Evolutionary conservation across 1,139 yeast genomes (phyloP).

Genomic region (Entelexis paramagnoliae): DNA sequence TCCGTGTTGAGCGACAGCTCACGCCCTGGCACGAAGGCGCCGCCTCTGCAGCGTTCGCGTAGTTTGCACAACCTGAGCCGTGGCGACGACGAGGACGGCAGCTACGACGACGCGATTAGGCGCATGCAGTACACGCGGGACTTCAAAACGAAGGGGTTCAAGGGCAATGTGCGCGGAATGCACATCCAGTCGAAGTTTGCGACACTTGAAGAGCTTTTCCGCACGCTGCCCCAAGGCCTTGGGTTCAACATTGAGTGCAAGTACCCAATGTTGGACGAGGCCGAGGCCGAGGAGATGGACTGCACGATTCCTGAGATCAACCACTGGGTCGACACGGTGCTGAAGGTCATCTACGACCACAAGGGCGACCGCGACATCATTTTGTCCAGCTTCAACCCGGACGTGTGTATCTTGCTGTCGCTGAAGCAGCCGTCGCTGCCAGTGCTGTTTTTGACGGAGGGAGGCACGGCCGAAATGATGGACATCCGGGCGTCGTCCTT

Average conservation of each 20-base stretch:
- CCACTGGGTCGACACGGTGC: slow-evolving; percentile 68
- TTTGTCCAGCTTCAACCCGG: slow-evolving; percentile 92
- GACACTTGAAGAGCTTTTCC: slow-evolving; percentile 73
- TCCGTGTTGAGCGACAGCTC: background rate
- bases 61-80: slow-evolving; percentile 15
- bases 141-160: slow-evolving; percentile 75
- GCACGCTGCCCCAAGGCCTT: slow-evolving; percentile 66
- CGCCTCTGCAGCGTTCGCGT: slow-evolving; percentile 17
- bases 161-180: slow-evolving; percentile 83
- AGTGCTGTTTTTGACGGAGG: slow-evolving; percentile 76
- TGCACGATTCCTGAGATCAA: slow-evolving; percentile 76
- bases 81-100: slow-evolving; percentile 7
- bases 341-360: slow-evolving; percentile 69
- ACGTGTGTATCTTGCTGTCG: slow-evolving; percentile 72
- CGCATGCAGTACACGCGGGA: slow-evolving; percentile 82
- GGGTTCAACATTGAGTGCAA: slow-evolving; percentile 94
- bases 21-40: background rate
- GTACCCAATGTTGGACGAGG: slow-evolving; percentile 93
- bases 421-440: slow-evolving; percentile 91
- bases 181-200: slow-evolving; percentile 89
- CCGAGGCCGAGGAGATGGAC: slow-evolving; percentile 80
- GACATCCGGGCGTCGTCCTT: slow-evolving; percentile 80
- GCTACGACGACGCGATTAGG: slow-evolving; percentile 34
- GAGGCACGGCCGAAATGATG: slow-evolving; percentile 75
- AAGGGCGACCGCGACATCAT: slow-evolving; percentile 74